A percentile compares a stretch with the other conserved stretches of the same genome.
phyloP scores from a whole-genome alignment of 176 grass and related monocot genomes.

The Calamus simplicifolius region DNA sequence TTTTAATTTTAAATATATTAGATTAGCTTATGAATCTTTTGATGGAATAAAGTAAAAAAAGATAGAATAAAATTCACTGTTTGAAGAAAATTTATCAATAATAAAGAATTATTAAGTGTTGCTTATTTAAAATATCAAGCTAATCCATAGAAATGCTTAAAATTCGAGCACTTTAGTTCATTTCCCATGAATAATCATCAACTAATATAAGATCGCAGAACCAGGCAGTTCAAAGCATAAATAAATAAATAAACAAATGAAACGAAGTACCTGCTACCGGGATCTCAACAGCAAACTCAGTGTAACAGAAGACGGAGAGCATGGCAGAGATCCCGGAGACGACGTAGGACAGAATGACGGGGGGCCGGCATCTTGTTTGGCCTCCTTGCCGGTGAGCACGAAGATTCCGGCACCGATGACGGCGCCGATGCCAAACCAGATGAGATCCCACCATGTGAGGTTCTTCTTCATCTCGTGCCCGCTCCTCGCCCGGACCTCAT shows the following conservation, averaged over 20 bases:
- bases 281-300: slow-evolving; percentile 94
- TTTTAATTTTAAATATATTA: too few species aligned
- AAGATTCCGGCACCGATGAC: slow-evolving; percentile 79
- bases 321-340: slow-evolving; percentile 86
- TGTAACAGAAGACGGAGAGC: slow-evolving; percentile 96
- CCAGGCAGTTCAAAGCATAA: background rate
- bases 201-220: too few species aligned
- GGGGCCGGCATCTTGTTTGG: slow-evolving; percentile 43
- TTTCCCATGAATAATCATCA: too few species aligned
- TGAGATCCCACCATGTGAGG: slow-evolving; percentile 77
- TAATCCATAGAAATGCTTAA: too few species aligned
- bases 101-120: too few species aligned
- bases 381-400: slow-evolving; percentile 70
- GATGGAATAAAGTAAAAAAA: too few species aligned
- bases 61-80: too few species aligned
- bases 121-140: too few species aligned
- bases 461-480: slow-evolving; percentile 58
- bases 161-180: too few species aligned
- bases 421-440: slow-evolving; percentile 75
- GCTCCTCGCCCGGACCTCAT: slow-evolving; percentile 47
- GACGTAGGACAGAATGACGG: slow-evolving; percentile 77
- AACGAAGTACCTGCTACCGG: slow-evolving; percentile 62
- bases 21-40: too few species aligned
- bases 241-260: background rate
- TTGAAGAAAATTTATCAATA: too few species aligned